Conservation (phyloP, 306 rosid genomes). For the Lagenaria siceraria region DNA sequence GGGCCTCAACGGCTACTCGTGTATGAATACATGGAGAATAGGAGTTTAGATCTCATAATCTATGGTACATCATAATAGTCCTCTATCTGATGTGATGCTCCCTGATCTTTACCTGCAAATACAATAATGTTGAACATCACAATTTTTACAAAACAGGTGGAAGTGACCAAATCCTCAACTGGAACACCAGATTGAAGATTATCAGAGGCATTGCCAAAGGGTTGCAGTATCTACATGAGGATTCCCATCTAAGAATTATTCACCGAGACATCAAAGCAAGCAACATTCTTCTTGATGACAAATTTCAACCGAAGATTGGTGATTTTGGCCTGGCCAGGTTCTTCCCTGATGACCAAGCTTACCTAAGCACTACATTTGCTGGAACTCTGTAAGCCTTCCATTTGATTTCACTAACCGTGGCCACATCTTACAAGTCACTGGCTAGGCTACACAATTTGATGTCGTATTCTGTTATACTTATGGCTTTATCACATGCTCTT, state of each 20-base stretch:
- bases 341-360: constrained; percentile 91
- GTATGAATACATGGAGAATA: constrained; percentile 74
- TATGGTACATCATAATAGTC: constrained; percentile 40
- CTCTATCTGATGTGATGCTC: constrained; percentile 1
- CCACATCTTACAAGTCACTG: neutral
- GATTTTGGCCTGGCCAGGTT: constrained; percentile 90
- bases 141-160: constrained; percentile 25
- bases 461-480: neutral
- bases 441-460: neutral
- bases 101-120: neutral
- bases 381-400: constrained; percentile 69
- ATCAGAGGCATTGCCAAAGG: constrained; percentile 79
- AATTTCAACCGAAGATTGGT: constrained; percentile 76
- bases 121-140: neutral
- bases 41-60: constrained; percentile 59
- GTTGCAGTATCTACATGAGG: constrained; percentile 82
- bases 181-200: constrained; percentile 65
- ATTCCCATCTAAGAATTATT: constrained; percentile 73
- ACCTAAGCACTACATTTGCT: constrained; percentile 76
- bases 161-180: constrained; percentile 40
- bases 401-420: neutral
- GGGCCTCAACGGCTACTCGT: constrained; percentile 78
- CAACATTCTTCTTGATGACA: constrained; percentile 84
- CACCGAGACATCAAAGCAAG: constrained; percentile 94
- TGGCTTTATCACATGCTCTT: neutral